phyloP scores from a whole-genome alignment of 2,329 filamentous ascomycete species.

The Beauveria medogensis region DNA sequence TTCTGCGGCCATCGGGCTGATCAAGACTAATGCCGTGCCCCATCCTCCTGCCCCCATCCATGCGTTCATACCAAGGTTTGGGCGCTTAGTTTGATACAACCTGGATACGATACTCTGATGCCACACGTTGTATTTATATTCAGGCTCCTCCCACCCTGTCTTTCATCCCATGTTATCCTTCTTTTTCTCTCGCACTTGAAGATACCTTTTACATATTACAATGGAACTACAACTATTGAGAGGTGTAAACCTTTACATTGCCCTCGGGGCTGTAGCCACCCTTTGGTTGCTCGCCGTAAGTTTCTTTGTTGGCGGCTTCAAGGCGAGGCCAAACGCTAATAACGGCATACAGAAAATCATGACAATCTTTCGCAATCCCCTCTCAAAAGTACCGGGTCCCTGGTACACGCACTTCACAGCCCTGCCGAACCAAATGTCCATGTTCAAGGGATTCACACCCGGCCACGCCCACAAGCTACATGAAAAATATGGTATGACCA shows the following conservation, averaged over 20 bases:
- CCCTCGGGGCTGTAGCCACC: conserved; percentile 1
- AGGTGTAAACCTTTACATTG: conserved; percentile 6
- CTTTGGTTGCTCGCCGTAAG: conserved; percentile 1
- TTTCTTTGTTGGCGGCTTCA: background rate
- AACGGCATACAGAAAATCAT: background rate
- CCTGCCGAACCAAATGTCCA: conserved; percentile 15
- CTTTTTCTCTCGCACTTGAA: background rate
- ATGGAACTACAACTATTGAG: conserved; percentile 3
- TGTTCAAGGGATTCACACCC: conserved; percentile 12
- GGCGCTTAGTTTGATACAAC: conserved; percentile 2
- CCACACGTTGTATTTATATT: conserved; percentile 4
- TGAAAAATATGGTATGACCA: conserved; percentile 16
- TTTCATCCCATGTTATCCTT: background rate
- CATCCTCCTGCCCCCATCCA: background rate
- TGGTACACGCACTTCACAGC: conserved; percentile 20
- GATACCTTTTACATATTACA: background rate
- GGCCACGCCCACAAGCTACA: conserved; percentile 19
- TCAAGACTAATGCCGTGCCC: background rate
- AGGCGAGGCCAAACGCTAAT: background rate
- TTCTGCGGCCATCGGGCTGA: conserved; percentile 1
- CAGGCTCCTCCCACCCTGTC: background rate
- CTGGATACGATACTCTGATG: background rate
- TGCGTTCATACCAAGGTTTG: background rate
- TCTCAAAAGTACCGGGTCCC: conserved; percentile 18
- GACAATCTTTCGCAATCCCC: conserved; percentile 1